These are phyloP conservation scores for Pseudofabraea citricarpa DNA, from an alignment of 2,329 filamentous ascomycete genomes.

Conservation along the genomic window DNA sequence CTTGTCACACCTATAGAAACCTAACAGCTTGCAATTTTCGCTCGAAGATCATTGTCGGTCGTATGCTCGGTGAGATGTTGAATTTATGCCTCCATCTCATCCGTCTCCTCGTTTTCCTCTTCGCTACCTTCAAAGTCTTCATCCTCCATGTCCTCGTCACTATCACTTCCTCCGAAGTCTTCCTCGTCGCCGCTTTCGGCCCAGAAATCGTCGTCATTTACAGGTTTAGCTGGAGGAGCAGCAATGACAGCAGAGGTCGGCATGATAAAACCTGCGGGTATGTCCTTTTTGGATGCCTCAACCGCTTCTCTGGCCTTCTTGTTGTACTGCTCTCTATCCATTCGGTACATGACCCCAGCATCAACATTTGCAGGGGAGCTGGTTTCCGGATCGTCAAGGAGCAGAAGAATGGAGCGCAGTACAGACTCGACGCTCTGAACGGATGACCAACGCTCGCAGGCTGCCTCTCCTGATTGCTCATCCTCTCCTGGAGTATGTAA, in stretches of 20 bases:
- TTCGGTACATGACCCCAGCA: slow-evolving; percentile 79
- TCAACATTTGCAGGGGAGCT: slow-evolving; percentile 94
- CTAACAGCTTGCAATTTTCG: too few species aligned
- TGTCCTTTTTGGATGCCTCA: slow-evolving; percentile 69
- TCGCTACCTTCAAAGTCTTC: slow-evolving; percentile 35
- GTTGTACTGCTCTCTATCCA: slow-evolving; percentile 66
- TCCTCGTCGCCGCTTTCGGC: slow-evolving; percentile 70
- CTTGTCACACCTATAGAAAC: too few species aligned
- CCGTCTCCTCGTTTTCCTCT: slow-evolving; percentile 17
- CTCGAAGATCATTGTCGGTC: too few species aligned
- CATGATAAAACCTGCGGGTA: slow-evolving; percentile 76
- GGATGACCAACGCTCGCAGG: slow-evolving; percentile 90
- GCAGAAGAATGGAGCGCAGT: slow-evolving; percentile 82
- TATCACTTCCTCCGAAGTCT: slow-evolving; percentile 73
- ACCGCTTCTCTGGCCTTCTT: slow-evolving; percentile 64
- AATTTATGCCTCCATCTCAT: slow-evolving; percentile 6
- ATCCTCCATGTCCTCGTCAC: slow-evolving; percentile 54
- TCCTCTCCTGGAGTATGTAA: slow-evolving; percentile 90
- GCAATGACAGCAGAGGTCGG: slow-evolving; percentile 66
- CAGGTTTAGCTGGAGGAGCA: slow-evolving; percentile 55
- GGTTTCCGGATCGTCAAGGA: slow-evolving; percentile 91
- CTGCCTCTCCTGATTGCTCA: slow-evolving; percentile 82
- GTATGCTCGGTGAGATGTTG: background rate
- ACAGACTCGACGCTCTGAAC: slow-evolving; percentile 93
- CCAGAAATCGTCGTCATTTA: slow-evolving; percentile 80